Percentiles rank a stretch among this genome's conserved stretches.
phyloP scores from a whole-genome alignment of 768 basidiomycete genomes.

The Auriscalpium vulgare region DNA sequence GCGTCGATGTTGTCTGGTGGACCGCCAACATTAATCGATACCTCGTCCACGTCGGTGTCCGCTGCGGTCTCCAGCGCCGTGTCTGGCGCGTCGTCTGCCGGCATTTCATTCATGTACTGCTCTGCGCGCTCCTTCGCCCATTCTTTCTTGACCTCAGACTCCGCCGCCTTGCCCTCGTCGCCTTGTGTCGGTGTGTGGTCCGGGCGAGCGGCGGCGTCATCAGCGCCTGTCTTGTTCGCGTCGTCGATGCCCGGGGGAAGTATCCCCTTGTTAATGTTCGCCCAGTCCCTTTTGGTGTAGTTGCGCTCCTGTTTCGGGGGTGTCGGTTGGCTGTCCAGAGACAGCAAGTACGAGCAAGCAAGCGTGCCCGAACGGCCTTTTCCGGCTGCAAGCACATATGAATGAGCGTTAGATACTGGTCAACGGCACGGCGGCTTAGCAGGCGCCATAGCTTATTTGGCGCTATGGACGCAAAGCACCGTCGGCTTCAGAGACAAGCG shows the following conservation, averaged over 20 bases:
- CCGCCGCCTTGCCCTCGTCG: background rate
- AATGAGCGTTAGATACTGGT: no score
- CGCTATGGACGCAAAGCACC: no score
- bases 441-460: no score
- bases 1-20: background rate
- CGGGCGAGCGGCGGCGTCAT: background rate
- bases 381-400: conserved; percentile 40
- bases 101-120: conserved; percentile 40
- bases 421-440: no score
- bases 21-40: background rate
- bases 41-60: background rate
- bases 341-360: conserved; percentile 75
- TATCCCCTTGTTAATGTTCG: background rate
- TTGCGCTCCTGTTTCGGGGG: conserved; percentile 42
- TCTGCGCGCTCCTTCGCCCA: conserved; percentile 41
- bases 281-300: conserved; percentile 35
- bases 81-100: conserved; percentile 28
- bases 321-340: conserved; percentile 39
- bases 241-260: background rate
- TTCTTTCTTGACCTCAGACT: conserved; percentile 28
- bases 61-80: background rate
- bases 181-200: background rate
- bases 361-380: conserved; percentile 84
- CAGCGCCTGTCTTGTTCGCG: background rate
- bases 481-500: background rate